Percentiles rank a stretch among this genome's conserved stretches.
Evolutionary conservation across 1,284 basidiomycete genomes (phyloP).

Genomic region (Papiliotrema flavescens): DNA sequence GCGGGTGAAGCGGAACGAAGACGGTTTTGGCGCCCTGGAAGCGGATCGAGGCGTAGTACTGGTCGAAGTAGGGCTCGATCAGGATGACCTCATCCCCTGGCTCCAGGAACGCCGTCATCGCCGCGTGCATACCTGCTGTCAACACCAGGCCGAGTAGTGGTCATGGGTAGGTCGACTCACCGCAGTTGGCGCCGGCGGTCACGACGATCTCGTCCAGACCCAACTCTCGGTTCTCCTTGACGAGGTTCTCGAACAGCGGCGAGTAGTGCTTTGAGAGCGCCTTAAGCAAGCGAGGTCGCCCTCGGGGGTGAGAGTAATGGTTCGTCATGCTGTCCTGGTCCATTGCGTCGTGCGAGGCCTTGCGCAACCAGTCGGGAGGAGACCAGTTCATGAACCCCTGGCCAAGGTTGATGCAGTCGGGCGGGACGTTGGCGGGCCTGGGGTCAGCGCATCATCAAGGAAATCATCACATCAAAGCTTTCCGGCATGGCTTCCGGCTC

Average conservation of each 20-base stretch:
- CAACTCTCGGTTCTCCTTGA: constrained; percentile 59
- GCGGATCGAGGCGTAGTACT: constrained; percentile 85
- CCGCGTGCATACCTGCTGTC: constrained; percentile 75
- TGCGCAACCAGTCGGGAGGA: constrained; percentile 76
- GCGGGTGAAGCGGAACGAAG: constrained; percentile 91
- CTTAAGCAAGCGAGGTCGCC: constrained; percentile 75
- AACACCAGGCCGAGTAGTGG: background rate
- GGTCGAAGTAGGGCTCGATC: constrained; percentile 98
- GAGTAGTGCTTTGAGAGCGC: constrained; percentile 78
- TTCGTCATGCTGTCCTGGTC: constrained; percentile 62
- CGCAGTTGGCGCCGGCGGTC: constrained; percentile 94
- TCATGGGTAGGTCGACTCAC: constrained; percentile 49
- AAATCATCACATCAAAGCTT: too few relatives aligned
- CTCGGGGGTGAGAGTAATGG: constrained; percentile 88
- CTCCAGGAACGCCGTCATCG: constrained; percentile 82
- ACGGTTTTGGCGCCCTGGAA: constrained; percentile 92
- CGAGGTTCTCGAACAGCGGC: constrained; percentile 57
- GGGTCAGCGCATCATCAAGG: background rate
- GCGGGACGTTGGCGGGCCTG: constrained; percentile 77
- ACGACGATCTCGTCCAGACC: constrained; percentile 89
- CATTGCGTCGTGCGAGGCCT: constrained; percentile 71
- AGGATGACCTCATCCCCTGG: constrained; percentile 94
- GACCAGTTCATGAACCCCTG: constrained; percentile 86
- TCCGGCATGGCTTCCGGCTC: too few relatives aligned
- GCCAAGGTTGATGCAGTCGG: constrained; percentile 85